Evolutionary conservation across 2,329 filamentous ascomycete species (phyloP).

Genomic region (Fusarium mangiferae): DNA sequence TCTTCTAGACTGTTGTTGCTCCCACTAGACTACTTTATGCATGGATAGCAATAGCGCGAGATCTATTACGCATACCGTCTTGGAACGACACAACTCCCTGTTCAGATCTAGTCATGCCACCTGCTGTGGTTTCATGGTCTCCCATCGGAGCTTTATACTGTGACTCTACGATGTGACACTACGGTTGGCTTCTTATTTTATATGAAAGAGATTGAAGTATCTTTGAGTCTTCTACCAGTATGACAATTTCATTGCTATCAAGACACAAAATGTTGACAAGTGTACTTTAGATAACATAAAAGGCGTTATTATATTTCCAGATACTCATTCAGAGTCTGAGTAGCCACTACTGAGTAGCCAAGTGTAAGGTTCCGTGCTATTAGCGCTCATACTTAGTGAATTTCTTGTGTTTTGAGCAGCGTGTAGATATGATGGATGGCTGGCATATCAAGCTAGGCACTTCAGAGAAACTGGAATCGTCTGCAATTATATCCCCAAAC

Average conservation of each 20-base stretch:
- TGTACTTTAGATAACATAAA: too few species aligned
- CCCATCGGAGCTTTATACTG: not conserved
- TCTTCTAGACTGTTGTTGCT: not conserved
- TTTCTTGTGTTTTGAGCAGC: not conserved
- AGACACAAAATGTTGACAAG: not conserved
- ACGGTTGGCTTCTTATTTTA: rapidly evolving
- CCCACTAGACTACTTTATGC: not conserved
- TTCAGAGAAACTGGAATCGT: not conserved
- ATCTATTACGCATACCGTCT: not conserved
- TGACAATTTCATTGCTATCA: not conserved
- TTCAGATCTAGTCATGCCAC: not conserved
- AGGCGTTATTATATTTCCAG: rapidly evolving
- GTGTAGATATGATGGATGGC: rapidly evolving
- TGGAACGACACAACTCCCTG: not conserved
- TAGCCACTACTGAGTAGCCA: not conserved
- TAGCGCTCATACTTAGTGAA: not conserved
- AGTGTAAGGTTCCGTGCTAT: rapidly evolving
- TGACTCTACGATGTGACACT: not conserved
- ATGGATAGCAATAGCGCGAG: not conserved
- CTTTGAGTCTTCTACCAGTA: rapidly evolving
- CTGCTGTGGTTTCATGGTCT: not conserved
- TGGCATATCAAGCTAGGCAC: too few species aligned
- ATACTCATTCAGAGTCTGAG: too few species aligned
- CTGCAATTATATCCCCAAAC: not conserved
- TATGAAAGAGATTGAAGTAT: not conserved